These are phyloP conservation scores for Ganoderma leucocontextum DNA, from an alignment of 1,284 basidiomycete genomes.

Conservation along the genomic window DNA sequence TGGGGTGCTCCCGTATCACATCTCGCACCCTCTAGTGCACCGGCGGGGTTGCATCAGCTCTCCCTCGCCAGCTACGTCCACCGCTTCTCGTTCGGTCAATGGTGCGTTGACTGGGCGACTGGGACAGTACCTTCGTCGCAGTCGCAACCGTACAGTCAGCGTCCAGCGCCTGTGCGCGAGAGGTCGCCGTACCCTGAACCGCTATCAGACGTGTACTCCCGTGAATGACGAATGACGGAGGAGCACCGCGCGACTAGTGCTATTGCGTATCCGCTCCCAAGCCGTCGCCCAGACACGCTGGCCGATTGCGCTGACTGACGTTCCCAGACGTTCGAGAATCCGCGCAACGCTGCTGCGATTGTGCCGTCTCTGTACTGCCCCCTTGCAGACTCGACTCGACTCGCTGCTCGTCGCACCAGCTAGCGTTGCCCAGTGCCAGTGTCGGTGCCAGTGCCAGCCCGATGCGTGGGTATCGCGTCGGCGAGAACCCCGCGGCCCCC, in stretches of 20 bases:
- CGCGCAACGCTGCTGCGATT: not conserved
- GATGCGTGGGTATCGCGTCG: constrained; percentile 3
- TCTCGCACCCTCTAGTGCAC: constrained; percentile 21
- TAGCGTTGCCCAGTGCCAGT: not conserved
- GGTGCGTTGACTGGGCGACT: not conserved
- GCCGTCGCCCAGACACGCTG: not conserved
- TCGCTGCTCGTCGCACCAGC: not conserved
- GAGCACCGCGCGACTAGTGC: not conserved
- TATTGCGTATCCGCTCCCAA: not conserved
- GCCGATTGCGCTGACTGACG: not conserved
- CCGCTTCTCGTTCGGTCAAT: not conserved
- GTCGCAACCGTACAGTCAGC: not conserved
- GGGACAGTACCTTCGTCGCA: not conserved
- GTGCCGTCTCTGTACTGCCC: not conserved
- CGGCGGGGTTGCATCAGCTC: not conserved
- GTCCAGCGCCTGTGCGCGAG: not conserved
- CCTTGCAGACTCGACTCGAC: not conserved
- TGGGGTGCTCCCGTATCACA: constrained; percentile 24
- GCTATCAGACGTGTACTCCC: constrained; percentile 19
- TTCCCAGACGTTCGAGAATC: not conserved
- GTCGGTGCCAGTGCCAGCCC: not conserved
- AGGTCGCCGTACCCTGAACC: constrained; percentile 17
- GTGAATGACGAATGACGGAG: not conserved
- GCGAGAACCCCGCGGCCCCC: not conserved
- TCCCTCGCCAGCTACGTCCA: not conserved